Conservation (phyloP, 768 basidiomycete species). For the Trametes coccinea region DNA sequence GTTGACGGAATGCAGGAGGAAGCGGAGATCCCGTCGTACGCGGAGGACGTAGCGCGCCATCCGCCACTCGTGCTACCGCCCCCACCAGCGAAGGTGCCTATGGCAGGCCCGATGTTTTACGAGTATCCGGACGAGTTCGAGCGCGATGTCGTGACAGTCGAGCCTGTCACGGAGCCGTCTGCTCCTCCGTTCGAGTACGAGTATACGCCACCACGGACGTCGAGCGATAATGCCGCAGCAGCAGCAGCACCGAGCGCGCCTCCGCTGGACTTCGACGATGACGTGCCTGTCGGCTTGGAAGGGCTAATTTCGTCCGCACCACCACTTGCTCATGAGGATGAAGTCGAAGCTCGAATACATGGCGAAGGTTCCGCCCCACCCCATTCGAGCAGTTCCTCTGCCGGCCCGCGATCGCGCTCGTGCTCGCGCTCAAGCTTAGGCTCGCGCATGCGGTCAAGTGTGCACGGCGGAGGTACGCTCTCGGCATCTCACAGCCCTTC, state of each 20-base stretch:
- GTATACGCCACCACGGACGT: not conserved
- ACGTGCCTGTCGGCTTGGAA: not conserved
- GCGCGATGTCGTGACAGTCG: constrained; percentile 24
- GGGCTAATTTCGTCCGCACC: constrained; percentile 13
- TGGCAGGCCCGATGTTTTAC: constrained; percentile 28
- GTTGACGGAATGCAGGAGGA: constrained; percentile 4
- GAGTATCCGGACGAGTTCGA: constrained; percentile 33
- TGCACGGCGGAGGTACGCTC: not conserved
- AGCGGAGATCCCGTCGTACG: constrained; percentile 19
- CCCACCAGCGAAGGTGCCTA: constrained; percentile 27
- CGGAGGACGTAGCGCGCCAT: constrained; percentile 20
- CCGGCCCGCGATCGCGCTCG: not conserved
- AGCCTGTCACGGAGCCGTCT: constrained; percentile 22
- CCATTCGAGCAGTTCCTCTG: constrained; percentile 3
- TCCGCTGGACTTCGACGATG: constrained; percentile 11
- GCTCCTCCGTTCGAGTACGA: constrained; percentile 28
- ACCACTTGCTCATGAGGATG: not conserved
- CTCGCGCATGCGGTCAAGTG: not conserved
- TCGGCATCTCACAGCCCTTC: not conserved
- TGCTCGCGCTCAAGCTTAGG: not conserved
- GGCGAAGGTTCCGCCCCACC: not conserved
- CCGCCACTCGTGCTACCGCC: constrained; percentile 23
- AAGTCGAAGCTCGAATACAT: not conserved
- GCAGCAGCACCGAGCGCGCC: constrained; percentile 8
- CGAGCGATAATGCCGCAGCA: not conserved